Evolutionary conservation across 2,329 filamentous ascomycete genomes (phyloP).

Genomic region (Clonostachys chloroleuca): DNA sequence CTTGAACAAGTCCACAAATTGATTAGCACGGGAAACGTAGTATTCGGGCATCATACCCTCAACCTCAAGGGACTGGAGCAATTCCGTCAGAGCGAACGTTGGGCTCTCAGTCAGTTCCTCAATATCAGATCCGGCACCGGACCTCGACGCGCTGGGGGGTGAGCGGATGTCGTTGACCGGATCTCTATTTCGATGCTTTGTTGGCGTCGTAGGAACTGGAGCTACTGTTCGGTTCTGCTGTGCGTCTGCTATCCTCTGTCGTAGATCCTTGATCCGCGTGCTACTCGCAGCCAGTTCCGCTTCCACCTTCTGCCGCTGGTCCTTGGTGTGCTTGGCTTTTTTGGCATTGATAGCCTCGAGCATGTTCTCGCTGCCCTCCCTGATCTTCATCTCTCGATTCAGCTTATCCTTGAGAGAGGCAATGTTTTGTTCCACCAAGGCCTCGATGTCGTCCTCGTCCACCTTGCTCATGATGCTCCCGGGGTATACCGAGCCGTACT

Average conservation of each 20-base stretch:
- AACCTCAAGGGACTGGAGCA: slow-evolving; percentile 82
- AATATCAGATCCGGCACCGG: slow-evolving; percentile 54
- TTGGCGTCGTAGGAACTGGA: slow-evolving; percentile 42
- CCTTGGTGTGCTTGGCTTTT: slow-evolving; percentile 92
- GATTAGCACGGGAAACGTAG: slow-evolving; percentile 90
- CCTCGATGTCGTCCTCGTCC: slow-evolving; percentile 56
- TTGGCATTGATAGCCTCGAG: slow-evolving; percentile 91
- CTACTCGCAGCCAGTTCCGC: slow-evolving; percentile 89
- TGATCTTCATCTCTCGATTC: slow-evolving; percentile 96
- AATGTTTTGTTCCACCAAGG: slow-evolving; percentile 67
- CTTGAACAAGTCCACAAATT: slow-evolving; percentile 93
- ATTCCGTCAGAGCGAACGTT: slow-evolving; percentile 84
- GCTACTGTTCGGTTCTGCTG: slow-evolving; percentile 44
- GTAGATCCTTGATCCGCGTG: slow-evolving; percentile 58
- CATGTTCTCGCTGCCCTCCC: slow-evolving; percentile 96
- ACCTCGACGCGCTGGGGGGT: slow-evolving; percentile 50
- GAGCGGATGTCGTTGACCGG: slow-evolving; percentile 46
- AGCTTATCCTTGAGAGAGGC: slow-evolving; percentile 76
- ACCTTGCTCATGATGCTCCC: slow-evolving; percentile 45
- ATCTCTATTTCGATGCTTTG: slow-evolving; percentile 44
- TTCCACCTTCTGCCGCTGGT: slow-evolving; percentile 74
- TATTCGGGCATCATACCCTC: slow-evolving; percentile 89
- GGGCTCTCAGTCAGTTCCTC: slow-evolving; percentile 79
- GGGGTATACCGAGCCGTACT: slow-evolving; percentile 28
- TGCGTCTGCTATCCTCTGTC: slow-evolving; percentile 55